Base-by-base conservation (phyloP, 192 early-diverging fungal genomes). In the Entomortierella lignicola region DNA sequence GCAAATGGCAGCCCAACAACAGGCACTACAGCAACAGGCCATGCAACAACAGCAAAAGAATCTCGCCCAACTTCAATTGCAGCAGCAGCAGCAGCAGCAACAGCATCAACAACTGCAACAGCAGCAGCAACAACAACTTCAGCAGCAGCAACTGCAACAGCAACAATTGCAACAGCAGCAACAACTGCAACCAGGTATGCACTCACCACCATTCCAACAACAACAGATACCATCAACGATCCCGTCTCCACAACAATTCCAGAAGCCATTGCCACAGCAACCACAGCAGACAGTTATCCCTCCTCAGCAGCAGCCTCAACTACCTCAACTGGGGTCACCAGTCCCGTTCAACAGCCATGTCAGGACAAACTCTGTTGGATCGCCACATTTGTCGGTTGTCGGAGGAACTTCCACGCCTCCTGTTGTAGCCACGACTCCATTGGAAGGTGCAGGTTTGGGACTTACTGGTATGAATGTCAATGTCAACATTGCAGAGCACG, bases 321-420 rank as follows among this genome's bases (percentile, higher is more conserved):
- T 53, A 31, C 17, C 55, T 0, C 55, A 67, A n/a, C 18, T 77
- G 32, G 61, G 60, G 1, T 77, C 73, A 5, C 73, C 73, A 20
- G 66, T 63, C 5, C 73, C 66, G 2, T 69, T 68, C 48, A 61
- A 47, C 29, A 53, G 32, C 20, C 75, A 79, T 54, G 63, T 61
- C 8, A n/a, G 75, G 17, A 66, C 75, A 10, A 79, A 66, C 20
- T 79, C 75, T 21, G 52, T 53, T 6, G 61, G 75, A 8, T 79
- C 75, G 3, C 61, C 66, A 26, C 53, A 58, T 10, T 26, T 29
- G 4, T 34, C 56, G 6, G 39, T 7, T 39, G 25, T 51, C 30
- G 20, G 55, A 17, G 54, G 30, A 18, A 29, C 39, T 11, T 29
- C 66, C 3, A 27, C 55, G 29, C 15, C 64, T 31, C 57, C 52